Conservation (phyloP, 768 basidiomycete species). For the Mycena albidolilacea region DNA sequence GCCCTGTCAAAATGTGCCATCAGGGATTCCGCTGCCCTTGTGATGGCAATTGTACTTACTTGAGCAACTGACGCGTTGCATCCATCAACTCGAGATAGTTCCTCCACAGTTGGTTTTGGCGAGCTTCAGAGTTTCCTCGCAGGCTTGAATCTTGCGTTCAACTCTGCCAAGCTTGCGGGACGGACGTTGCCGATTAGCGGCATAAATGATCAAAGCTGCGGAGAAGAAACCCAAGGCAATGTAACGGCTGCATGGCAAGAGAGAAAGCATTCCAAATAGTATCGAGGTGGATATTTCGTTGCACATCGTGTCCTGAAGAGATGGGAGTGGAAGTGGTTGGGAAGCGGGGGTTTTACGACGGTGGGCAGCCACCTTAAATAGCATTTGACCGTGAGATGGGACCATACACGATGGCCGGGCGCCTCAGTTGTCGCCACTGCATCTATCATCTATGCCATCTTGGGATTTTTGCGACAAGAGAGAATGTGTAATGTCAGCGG, state of each 20-base stretch:
- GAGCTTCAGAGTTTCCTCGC: not conserved
- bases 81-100: not conserved
- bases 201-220: not conserved
- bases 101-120: not conserved
- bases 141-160: not conserved
- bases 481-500: too few species aligned
- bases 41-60: not conserved
- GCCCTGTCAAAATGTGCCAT: not conserved
- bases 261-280: not conserved
- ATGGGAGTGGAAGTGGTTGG: constrained; percentile 3
- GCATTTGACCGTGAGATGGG: too few species aligned
- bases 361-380: too few species aligned
- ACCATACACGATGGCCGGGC: too few species aligned
- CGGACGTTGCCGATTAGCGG: not conserved
- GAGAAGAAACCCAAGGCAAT: not conserved
- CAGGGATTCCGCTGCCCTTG: not conserved
- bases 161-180: not conserved
- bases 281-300: not conserved
- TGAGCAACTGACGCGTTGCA: not conserved
- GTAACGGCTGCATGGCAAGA: not conserved
- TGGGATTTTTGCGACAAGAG: too few species aligned
- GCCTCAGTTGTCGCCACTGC: too few species aligned
- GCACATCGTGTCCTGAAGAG: not conserved
- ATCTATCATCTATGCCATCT: too few species aligned
- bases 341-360: too few species aligned